A percentile compares a stretch with the other conserved stretches of the same genome.
Evolutionary conservation across 352 stramenopile species (phyloP).

Genomic region (Pythium rhizo-oryzae): DNA sequence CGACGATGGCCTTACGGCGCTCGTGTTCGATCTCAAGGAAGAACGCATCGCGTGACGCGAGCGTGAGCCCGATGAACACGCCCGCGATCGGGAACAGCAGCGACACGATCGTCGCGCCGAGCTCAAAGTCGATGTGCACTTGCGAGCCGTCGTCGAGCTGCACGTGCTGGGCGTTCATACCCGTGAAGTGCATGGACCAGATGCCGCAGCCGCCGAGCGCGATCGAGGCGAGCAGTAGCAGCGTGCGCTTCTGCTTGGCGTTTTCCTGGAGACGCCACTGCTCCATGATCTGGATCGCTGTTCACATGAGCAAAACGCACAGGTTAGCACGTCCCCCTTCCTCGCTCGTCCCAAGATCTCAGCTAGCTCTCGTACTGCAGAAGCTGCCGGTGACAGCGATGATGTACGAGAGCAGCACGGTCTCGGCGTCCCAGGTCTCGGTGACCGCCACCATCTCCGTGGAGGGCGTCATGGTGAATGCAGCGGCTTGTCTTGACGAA

Average conservation of each 20-base stretch:
- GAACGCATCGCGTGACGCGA: slow-evolving; percentile 62
- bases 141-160: slow-evolving; percentile 36
- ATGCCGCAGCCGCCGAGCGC: slow-evolving; percentile 64
- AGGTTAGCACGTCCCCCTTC: not conserved
- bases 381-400: slow-evolving; percentile 69
- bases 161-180: slow-evolving; percentile 60
- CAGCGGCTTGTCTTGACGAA: not conserved
- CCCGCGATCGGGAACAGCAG: slow-evolving; percentile 55
- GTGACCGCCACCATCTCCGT: not conserved
- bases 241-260: slow-evolving; percentile 35
- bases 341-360: not conserved
- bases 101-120: slow-evolving; percentile 54
- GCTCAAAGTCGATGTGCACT: slow-evolving; percentile 55
- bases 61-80: slow-evolving; percentile 56
- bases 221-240: slow-evolving; percentile 46
- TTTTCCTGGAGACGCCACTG: slow-evolving; percentile 57
- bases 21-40: slow-evolving; percentile 64
- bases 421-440: slow-evolving; percentile 50
- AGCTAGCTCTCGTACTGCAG: slow-evolving; percentile 39
- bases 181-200: slow-evolving; percentile 78
- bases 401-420: slow-evolving; percentile 57
- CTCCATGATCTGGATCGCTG: slow-evolving; percentile 76
- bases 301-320: not conserved
- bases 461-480: not conserved
- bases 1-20: slow-evolving; percentile 53